Base-by-base conservation (phyloP, 352 stramenopile genomes). In the Vaucheria bursata region DNA sequence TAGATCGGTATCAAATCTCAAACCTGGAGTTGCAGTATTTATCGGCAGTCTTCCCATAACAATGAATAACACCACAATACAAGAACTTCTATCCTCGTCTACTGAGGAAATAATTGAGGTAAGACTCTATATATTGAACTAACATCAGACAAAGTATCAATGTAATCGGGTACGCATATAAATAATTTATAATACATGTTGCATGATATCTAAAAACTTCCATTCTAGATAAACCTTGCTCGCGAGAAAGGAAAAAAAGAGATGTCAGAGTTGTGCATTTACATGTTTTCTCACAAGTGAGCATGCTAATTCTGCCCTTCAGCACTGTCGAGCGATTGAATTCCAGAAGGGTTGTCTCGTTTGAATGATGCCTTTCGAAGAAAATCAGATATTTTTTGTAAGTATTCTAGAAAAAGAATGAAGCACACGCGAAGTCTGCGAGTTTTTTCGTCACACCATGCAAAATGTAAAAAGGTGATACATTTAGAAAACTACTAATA, bases 301-400 rank as follows among this genome's bases (percentile, higher is more conserved):
- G 73, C 25, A 82, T 53, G 77, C 77, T 4, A 76, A 82, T 68
- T n/a, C 40, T 3, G 77, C 77, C 53, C 73, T 82, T 50, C 59
- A 82, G 4, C 40, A 36, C 37, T 80, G 79, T 70, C 77, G 78
- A 40, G 37, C 68, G 2, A 79, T 66, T 49, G 76, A 81, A 53
- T 81, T 76, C 35, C 76, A 81, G 76, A 64, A 81, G 40, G 76
- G 76, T 7, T 37, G 76, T 8, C 78, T 75, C 76, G 49, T 81
- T 0, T 64, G 67, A 12, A 70, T 75, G 6, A 33, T 81, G 0
- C 76, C 76, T 18, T 68, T 53, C 18, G 76, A 81, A 18, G 76
- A 81, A 36, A 81, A 79, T 7, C 67, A 70, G 0, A 81, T 70
- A 32, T 45, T 81, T 4, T 75, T 81, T 6, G 76, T 81, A 6